These are phyloP conservation scores for Stachybotrys chlorohalonatus DNA, from an alignment of 2,329 filamentous ascomycete genomes.

Conservation along the genomic window DNA sequence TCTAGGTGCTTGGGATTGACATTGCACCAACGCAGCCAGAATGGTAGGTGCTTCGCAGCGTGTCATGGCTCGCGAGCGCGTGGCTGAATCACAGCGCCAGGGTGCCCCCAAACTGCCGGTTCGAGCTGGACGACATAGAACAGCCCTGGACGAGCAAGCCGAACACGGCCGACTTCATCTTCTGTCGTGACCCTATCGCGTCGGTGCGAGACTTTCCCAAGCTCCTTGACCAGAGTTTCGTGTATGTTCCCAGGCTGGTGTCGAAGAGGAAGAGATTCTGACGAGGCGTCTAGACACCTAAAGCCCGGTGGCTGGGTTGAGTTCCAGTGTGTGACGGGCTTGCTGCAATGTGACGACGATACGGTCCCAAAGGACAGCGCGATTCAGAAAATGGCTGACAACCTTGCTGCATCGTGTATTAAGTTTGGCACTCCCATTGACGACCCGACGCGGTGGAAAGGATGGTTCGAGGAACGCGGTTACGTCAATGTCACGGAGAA, in stretches of 20 bases:
- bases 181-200: constrained; percentile 18
- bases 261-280: not conserved
- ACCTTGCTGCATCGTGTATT: constrained; percentile 13
- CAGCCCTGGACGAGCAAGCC: constrained; percentile 26
- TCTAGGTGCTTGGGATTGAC: constrained; percentile 14
- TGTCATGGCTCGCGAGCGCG: not conserved
- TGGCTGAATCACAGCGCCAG: constrained; percentile 9
- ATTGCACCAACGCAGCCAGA: constrained; percentile 14
- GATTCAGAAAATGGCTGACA: constrained; percentile 11
- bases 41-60: constrained; percentile 6
- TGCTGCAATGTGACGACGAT: constrained; percentile 21
- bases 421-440: constrained; percentile 18
- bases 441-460: constrained; percentile 14
- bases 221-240: constrained; percentile 24
- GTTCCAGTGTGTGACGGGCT: constrained; percentile 17
- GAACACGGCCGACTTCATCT: constrained; percentile 24
- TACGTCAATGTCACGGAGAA: constrained; percentile 39
- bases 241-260: constrained; percentile 7
- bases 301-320: constrained; percentile 25
- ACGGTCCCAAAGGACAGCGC: constrained; percentile 15
- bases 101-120: constrained; percentile 26
- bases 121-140: constrained; percentile 28
- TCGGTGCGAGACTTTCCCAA: constrained; percentile 19
- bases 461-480: constrained; percentile 36
- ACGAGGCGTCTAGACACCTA: constrained; percentile 10